Percentiles rank a stretch among this genome's conserved stretches.
phyloP scores from a whole-genome alignment of 2,329 filamentous ascomycete genomes.

The Pestalotiopsis fici region DNA sequence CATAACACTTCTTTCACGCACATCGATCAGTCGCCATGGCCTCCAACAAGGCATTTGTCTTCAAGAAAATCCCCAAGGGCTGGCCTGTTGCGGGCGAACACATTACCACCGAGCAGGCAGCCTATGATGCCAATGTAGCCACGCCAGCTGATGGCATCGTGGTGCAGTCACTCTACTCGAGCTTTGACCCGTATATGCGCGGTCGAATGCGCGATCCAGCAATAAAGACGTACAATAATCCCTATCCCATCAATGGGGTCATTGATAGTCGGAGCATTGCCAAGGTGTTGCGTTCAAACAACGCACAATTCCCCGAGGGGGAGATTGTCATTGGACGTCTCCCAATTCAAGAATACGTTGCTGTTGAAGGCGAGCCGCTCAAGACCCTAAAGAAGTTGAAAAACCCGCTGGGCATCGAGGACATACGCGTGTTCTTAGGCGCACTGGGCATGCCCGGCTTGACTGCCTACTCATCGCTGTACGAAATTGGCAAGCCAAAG shows the following conservation, averaged over 20 bases:
- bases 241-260: neutral
- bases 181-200: neutral
- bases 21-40: no score
- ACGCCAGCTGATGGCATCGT: neutral
- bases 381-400: neutral
- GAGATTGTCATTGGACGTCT: neutral
- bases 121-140: neutral
- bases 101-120: neutral
- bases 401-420: neutral
- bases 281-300: neutral
- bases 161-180: neutral
- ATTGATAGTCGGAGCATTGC: neutral
- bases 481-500: constrained; percentile 73
- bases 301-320: neutral
- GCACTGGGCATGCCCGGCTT: constrained; percentile 40
- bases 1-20: no score
- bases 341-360: neutral
- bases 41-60: neutral
- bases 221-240: neutral
- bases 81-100: neutral
- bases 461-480: constrained; percentile 57
- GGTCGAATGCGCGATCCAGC: neutral
- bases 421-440: no score
- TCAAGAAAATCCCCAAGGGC: neutral
- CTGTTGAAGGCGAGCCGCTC: neutral